Conservation (phyloP, 768 basidiomycete genomes). For the Amanita molliuscula region DNA sequence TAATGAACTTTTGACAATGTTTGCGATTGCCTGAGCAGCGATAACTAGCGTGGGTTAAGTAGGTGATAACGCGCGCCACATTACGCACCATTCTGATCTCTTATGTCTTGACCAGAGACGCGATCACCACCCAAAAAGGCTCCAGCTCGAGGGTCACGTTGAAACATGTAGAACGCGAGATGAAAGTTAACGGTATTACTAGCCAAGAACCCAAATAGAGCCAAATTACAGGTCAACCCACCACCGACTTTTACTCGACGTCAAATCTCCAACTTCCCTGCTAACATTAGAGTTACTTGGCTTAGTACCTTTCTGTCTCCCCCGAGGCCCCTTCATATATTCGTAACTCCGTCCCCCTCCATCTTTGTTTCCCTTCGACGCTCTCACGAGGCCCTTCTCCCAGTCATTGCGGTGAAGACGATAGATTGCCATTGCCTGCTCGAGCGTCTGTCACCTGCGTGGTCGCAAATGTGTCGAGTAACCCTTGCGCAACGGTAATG, state of each 20-base stretch:
- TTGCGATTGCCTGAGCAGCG: conserved; percentile 93
- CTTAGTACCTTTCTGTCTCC: not conserved
- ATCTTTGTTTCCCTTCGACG: not conserved
- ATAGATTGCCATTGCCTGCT: conserved; percentile 92
- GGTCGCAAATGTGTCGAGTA: not conserved
- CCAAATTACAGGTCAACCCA: not conserved
- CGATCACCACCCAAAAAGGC: conserved; percentile 92
- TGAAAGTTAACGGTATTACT: not conserved
- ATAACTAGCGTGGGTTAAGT: conserved; percentile 46
- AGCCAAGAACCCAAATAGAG: not conserved
- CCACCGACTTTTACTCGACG: not conserved
- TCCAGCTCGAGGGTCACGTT: conserved; percentile 86
- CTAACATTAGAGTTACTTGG: not conserved
- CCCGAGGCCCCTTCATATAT: not conserved
- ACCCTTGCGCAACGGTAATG: not conserved
- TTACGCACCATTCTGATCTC: conserved; percentile 86
- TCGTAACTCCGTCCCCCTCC: not conserved
- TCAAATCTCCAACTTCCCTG: not conserved
- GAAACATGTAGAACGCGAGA: conserved; percentile 47
- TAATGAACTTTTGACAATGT: conserved; percentile 92
- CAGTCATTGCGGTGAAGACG: conserved; percentile 73
- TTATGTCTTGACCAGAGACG: conserved; percentile 89
- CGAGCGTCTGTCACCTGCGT: conserved; percentile 82
- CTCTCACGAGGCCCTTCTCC: conserved; percentile 46
- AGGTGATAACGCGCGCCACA: conserved; percentile 6